phyloP scores from a whole-genome alignment of 768 basidiomycete species.

The Hebeloma cylindrosporum region DNA sequence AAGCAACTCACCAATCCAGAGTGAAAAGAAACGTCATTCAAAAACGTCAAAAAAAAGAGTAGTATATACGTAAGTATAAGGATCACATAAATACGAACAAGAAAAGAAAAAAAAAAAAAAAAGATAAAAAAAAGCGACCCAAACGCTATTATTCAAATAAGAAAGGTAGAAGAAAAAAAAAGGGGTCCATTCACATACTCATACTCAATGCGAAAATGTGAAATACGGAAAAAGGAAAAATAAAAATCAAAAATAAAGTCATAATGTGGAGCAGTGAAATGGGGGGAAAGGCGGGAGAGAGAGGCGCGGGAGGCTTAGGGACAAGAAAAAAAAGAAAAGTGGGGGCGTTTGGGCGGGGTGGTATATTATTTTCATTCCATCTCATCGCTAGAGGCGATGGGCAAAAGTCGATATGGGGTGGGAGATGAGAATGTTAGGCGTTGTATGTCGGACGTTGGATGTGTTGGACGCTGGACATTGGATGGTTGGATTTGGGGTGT shows the following conservation, averaged over 20 bases:
- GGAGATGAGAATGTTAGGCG: background rate
- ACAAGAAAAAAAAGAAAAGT: background rate
- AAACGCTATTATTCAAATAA: constrained; percentile 1
- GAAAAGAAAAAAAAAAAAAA: background rate
- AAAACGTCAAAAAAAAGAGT: too few relatives aligned
- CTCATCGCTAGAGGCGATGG: background rate
- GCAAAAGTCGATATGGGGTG: background rate
- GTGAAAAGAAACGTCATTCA: too few relatives aligned
- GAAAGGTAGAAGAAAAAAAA: background rate
- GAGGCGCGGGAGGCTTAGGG: background rate
- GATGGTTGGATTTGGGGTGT: too few relatives aligned
- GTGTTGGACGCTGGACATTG: too few relatives aligned
- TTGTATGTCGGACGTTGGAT: background rate
- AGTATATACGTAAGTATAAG: too few relatives aligned
- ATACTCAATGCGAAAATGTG: too few relatives aligned
- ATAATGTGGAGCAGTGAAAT: too few relatives aligned
- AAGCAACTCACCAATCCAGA: too few relatives aligned
- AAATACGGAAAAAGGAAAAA: too few relatives aligned
- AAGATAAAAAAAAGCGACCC: background rate
- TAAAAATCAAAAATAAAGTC: too few relatives aligned
- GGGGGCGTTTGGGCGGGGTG: constrained; percentile 5
- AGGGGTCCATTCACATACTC: too few relatives aligned
- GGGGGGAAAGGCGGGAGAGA: background rate
- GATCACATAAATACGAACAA: too few relatives aligned
- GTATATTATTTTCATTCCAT: constrained; percentile 3